phyloP scores from a whole-genome alignment of 352 stramenopile species.

The Phytopythium montanum region DNA sequence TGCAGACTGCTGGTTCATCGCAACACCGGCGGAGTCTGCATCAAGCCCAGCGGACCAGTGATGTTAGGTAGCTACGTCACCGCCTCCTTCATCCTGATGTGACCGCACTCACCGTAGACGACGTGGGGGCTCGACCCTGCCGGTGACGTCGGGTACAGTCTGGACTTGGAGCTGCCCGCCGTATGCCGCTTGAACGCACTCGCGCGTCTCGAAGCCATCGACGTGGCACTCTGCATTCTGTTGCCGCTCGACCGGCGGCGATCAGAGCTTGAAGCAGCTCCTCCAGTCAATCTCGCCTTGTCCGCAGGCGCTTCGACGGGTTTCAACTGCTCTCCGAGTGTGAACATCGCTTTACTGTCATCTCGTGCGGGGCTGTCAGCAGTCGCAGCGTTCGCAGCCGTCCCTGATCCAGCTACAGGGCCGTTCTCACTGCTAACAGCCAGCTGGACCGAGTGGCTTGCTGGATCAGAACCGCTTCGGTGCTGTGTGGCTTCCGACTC shows the following conservation, averaged over 20 bases:
- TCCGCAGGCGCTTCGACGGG: neutral
- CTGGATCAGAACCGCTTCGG: neutral
- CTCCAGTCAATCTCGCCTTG: neutral
- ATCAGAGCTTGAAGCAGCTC: neutral
- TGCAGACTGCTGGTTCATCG: neutral
- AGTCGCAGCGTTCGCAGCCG: neutral
- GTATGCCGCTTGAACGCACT: constrained; percentile 2
- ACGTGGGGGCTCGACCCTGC: neutral
- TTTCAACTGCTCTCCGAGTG: neutral
- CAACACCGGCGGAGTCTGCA: neutral
- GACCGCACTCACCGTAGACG: neutral
- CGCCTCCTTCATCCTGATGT: neutral
- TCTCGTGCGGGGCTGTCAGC: neutral
- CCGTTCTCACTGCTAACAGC: neutral
- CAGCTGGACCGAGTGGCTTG: neutral
- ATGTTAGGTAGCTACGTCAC: neutral
- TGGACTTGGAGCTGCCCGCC: neutral
- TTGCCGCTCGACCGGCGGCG: neutral
- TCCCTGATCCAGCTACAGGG: neutral
- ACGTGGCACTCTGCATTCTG: neutral
- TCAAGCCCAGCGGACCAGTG: neutral
- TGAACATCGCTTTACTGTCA: neutral
- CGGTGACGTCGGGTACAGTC: neutral
- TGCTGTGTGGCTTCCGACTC: neutral
- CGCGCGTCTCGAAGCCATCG: neutral